Evolutionary conservation across 495 filamentous ascomycete genomes (phyloP).

Genomic region (Massariosphaeria phaeospora): DNA sequence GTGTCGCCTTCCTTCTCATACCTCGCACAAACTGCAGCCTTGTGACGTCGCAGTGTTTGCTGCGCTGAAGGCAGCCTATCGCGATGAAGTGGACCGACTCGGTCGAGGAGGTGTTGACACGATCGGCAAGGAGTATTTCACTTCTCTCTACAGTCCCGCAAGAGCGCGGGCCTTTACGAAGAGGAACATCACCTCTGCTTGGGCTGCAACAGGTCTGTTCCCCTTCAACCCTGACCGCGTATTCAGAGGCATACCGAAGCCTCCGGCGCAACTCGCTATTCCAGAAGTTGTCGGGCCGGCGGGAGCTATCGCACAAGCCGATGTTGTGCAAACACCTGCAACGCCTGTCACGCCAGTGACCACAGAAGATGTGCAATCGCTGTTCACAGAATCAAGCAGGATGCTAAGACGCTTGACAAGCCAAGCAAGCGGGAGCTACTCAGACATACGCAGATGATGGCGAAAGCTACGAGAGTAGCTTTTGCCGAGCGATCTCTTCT

Average conservation of each 20-base stretch:
- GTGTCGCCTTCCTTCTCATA: neutral
- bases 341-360: constrained; percentile 1
- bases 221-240: neutral
- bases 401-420: neutral
- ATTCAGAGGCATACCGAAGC: neutral
- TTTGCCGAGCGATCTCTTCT: constrained; percentile 3
- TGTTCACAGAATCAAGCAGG: neutral
- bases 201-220: neutral
- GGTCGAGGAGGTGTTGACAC: neutral
- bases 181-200: neutral
- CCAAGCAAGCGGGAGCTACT: neutral
- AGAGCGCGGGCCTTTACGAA: neutral
- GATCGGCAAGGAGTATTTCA: neutral
- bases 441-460: constrained; percentile 5
- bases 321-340: neutral
- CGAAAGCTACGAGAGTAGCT: constrained; percentile 4
- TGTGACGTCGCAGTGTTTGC: neutral
- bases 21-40: neutral
- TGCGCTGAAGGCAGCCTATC: neutral
- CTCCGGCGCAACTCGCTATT: neutral
- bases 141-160: neutral
- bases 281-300: neutral
- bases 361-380: neutral
- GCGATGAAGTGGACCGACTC: neutral
- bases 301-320: neutral